phyloP scores from a whole-genome alignment of 768 basidiomycete genomes.

The Gautieria morchelliformis region DNA sequence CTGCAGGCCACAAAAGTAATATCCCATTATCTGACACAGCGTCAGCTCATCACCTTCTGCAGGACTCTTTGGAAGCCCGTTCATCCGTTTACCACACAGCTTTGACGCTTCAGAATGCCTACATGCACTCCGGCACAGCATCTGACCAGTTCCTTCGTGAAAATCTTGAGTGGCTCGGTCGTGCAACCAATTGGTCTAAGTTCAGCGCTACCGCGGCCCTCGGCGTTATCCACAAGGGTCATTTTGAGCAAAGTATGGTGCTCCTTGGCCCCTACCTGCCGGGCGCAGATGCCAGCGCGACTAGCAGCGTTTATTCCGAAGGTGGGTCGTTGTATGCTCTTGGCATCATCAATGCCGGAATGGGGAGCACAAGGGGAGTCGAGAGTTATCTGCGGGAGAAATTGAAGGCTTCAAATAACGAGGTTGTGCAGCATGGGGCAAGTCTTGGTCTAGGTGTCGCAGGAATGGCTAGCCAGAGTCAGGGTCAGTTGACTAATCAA shows the following conservation, averaged over 20 bases:
- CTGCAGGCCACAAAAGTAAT: slow-evolving; percentile 85
- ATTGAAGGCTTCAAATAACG: slow-evolving; percentile 59
- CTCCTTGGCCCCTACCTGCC: slow-evolving; percentile 94
- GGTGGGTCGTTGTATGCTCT: slow-evolving; percentile 94
- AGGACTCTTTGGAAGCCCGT: slow-evolving; percentile 88
- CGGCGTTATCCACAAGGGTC: slow-evolving; percentile 96
- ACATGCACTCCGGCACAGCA: slow-evolving; percentile 96
- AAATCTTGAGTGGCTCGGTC: slow-evolving; percentile 92
- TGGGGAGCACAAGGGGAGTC: slow-evolving; percentile 59
- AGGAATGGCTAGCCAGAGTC: slow-evolving; percentile 84
- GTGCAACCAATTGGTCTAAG: slow-evolving; percentile 97
- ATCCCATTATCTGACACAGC: neutral
- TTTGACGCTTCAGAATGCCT: slow-evolving; percentile 92
- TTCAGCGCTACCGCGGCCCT: slow-evolving; percentile 96
- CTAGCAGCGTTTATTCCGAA: slow-evolving; percentile 78
- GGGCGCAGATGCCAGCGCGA: slow-evolving; percentile 52
- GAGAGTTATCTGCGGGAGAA: slow-evolving; percentile 73
- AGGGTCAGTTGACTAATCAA: slow-evolving; percentile 24
- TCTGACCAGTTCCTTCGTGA: slow-evolving; percentile 90
- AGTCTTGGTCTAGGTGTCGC: slow-evolving; percentile 95
- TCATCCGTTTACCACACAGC: slow-evolving; percentile 98
- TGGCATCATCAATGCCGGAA: slow-evolving; percentile 89
- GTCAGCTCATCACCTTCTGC: neutral
- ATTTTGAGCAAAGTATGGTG: slow-evolving; percentile 85
- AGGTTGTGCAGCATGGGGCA: slow-evolving; percentile 94